Evolutionary conservation across 2,329 filamentous ascomycete genomes (phyloP), one percentile per base, ranked within the genome.

Genomic region (Cercospora nicotianae): DNA sequence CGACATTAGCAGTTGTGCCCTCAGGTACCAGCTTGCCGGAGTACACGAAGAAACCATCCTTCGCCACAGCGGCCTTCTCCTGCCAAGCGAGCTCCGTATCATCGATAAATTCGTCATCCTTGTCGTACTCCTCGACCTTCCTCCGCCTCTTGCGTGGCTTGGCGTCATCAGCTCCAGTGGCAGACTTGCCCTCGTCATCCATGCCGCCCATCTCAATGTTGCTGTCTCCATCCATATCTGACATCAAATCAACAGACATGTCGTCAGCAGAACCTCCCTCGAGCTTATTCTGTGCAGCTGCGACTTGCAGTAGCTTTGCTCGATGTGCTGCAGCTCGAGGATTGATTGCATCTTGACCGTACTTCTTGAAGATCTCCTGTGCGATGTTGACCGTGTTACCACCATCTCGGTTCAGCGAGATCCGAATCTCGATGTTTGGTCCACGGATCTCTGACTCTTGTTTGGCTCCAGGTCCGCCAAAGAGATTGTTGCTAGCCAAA

Each of bases 11-110:
- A 26, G 70, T 94, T 81, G 96, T 91, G 23, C 90, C 91, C 80
- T 96, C 93, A 5, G 91, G 91, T 23, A 98, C 87, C 58, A 99
- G 83, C 8, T 94, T 94, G 3, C 95, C 95, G 69, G 92, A 96
- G 80, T 97, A 99, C 1, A 99, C 95, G 78, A 98, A 99, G 83
- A 98, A 99, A 1, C 95, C 95, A 77, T 98, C 95, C 74, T 94
- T 92, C 72, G 92, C 94, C 58, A 95, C 94, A 4, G 94, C 93
- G 6, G 94, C 94, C 77, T 96, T 92, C 76, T 96, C 93, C 80
- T 98, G 93, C 94, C 94, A 98, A 0, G 96, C 85, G 77, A 97
- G 80, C 79, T 99, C 95, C 1, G 93, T 96, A 77, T 99, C 95
- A 75, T 99, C 95, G 65, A 90, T 88, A 75, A 90, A 90, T 55